Base-by-base conservation (phyloP, 2,329 filamentous ascomycete genomes). In the Furcasterigmium furcatum region DNA sequence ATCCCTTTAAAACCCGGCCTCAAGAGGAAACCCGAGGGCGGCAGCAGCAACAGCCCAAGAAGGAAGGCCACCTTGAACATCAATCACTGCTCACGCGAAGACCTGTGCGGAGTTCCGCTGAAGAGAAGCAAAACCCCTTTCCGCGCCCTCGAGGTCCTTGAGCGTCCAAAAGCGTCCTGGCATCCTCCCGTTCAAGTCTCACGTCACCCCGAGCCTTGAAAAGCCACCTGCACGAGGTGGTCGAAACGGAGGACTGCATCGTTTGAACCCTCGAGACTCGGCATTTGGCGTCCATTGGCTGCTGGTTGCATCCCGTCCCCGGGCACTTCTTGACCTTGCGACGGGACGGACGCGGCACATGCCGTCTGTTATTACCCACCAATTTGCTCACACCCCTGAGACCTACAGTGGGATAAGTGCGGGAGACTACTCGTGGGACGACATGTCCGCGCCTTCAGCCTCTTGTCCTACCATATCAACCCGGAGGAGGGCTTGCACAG, bases 401-500 rank as follows among this genome's bases (percentile, higher is more conserved):
- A 18, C 34, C n/a, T 36, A 36, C 34, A 36, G 34, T 36, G 34
- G 34, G 34, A 36, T 14, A 36, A 36, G 18, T 9, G 19, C 34
- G 34, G 34, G 12, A 36, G 34, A 36, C 7, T n/a, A n/a, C n/a
- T 22, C 32, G 42, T 29, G 44, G 24, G 42, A 41, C 50, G 43
- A 20, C 38, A 52, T 52, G 50, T 49, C 50, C 16, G 50, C 40
- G 41, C 48, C 40, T 34, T 36, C 50, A 32, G 46, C 50, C 24
- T 48, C 47, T 12, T 51, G 43, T 10, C 44, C 50, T n/a, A 40
- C 47, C 35, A 51, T 48, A 38, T 52, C 50, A 16, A 52, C 50
- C 29, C 46, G 50, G 48, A 54, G 60, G 27, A 62, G 61, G 46
- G 64, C 66, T 2, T 70, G 66, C 39, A 50, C 59, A 1, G 52